Percentiles rank a stretch among this genome's conserved stretches.
Conservation (phyloP, 2,329 filamentous ascomycete genomes). For the Penicillium sp. region DNA sequence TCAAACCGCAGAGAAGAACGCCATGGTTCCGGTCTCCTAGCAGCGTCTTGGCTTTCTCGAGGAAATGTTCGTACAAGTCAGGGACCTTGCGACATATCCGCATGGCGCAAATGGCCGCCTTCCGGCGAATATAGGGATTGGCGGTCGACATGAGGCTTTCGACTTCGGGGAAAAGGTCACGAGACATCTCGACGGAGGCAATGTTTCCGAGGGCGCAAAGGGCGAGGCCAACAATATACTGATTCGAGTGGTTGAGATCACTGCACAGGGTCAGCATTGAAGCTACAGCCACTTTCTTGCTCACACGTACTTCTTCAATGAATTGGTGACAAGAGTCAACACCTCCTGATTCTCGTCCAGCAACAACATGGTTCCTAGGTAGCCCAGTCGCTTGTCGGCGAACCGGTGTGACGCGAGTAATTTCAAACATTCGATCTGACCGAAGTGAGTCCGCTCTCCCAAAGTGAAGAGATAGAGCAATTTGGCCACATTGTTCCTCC, state of each 20-base stretch:
- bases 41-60: conserved; percentile 87
- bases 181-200: conserved; percentile 95
- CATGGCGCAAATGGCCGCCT: conserved; percentile 98
- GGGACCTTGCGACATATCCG: conserved; percentile 97
- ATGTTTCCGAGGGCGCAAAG: conserved; percentile 97
- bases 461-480: conserved; percentile 97
- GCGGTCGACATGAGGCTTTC: conserved; percentile 87
- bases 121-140: conserved; percentile 97
- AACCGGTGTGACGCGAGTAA: conserved; percentile 94
- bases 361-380: conserved; percentile 92
- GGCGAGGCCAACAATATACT: conserved; percentile 96
- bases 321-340: conserved; percentile 94
- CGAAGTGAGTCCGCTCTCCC: conserved; percentile 96
- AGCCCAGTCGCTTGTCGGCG: conserved; percentile 94
- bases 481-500: conserved; percentile 98
- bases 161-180: conserved; percentile 94
- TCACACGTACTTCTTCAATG: conserved; percentile 79
- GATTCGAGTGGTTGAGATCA: conserved; percentile 94
- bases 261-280: conserved; percentile 53
- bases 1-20: conserved; percentile 88
- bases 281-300: neutral
- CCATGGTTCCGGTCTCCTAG: conserved; percentile 94
- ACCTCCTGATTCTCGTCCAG: conserved; percentile 99
- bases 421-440: conserved; percentile 98
- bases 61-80: conserved; percentile 93